A percentile compares a stretch with the other conserved stretches of the same genome.
Evolutionary conservation across 768 basidiomycete genomes (phyloP).

Genomic region (Scleroderma citrinum): DNA sequence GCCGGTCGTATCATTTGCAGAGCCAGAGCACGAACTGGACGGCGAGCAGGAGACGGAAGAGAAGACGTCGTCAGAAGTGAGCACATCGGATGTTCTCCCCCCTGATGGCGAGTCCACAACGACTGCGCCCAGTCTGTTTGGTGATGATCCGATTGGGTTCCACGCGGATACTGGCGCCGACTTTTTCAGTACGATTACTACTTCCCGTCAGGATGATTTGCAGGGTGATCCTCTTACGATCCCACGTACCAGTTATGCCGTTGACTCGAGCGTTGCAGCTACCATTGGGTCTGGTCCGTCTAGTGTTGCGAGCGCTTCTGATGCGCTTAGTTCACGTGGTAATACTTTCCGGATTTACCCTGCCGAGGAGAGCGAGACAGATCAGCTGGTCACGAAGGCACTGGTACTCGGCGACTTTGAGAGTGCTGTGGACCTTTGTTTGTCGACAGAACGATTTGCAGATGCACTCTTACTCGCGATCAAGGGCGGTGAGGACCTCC

Average conservation of each 20-base stretch:
- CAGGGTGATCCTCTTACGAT: slow-evolving; percentile 43
- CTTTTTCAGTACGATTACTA: slow-evolving; percentile 82
- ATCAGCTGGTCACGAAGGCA: slow-evolving; percentile 85
- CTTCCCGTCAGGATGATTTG: slow-evolving; percentile 38
- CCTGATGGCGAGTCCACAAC: slow-evolving; percentile 76
- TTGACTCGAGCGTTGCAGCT: slow-evolving; percentile 91
- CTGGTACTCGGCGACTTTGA: slow-evolving; percentile 95
- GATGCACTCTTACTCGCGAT: slow-evolving; percentile 94
- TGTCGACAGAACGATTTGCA: slow-evolving; percentile 84
- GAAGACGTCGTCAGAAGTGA: slow-evolving; percentile 59
- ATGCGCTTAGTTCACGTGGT: slow-evolving; percentile 47
- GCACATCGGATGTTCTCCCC: slow-evolving; percentile 59
- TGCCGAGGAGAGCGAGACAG: slow-evolving; percentile 77
- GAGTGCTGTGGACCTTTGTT: slow-evolving; percentile 85
- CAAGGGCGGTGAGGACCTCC: slow-evolving; percentile 81
- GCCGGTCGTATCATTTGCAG: slow-evolving; percentile 79
- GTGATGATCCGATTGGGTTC: slow-evolving; percentile 66
- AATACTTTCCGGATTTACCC: slow-evolving; percentile 92
- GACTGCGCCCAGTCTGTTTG: slow-evolving; percentile 83
- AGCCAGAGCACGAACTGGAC: slow-evolving; percentile 48
- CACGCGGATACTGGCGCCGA: slow-evolving; percentile 57
- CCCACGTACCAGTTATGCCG: slow-evolving; percentile 72
- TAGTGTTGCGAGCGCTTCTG: slow-evolving; percentile 62
- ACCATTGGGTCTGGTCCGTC: slow-evolving; percentile 91
- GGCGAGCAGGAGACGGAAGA: slow-evolving; percentile 28